Evolutionary conservation across 2,329 filamentous ascomycete species (phyloP).

Genomic region (Hymenoscyphus repandus): DNA sequence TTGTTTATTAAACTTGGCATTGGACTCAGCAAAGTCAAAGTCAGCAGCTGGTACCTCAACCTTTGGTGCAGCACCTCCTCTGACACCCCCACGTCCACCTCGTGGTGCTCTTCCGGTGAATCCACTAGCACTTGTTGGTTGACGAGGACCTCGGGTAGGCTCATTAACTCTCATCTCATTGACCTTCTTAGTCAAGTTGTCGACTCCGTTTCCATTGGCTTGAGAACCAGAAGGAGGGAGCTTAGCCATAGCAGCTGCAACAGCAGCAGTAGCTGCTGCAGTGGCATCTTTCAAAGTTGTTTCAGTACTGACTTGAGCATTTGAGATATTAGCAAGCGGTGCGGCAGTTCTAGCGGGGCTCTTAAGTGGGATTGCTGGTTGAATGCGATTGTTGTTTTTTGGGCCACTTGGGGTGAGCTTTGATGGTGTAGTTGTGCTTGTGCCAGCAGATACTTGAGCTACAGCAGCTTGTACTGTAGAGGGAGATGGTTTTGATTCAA

Average conservation of each 20-base stretch:
- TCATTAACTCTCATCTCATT: conserved; percentile 70
- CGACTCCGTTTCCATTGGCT: conserved; percentile 44
- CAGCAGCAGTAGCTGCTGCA: conserved; percentile 67
- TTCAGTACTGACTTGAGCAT: conserved; percentile 23
- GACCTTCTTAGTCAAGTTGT: conserved; percentile 70
- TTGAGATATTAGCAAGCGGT: conserved; percentile 30
- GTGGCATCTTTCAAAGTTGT: conserved; percentile 60
- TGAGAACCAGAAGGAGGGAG: conserved; percentile 47
- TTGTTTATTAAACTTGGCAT: conserved; percentile 84
- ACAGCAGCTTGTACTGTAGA: conserved; percentile 47
- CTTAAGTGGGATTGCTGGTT: conserved; percentile 61
- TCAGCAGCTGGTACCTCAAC: conserved; percentile 87
- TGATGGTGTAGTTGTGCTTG: conserved; percentile 6
- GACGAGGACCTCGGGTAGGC: conserved; percentile 43
- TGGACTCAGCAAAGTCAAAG: conserved; percentile 83
- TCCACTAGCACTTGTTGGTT: conserved; percentile 38
- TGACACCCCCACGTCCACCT: conserved; percentile 37
- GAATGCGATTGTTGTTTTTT: conserved; percentile 45
- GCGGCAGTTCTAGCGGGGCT: conserved; percentile 39
- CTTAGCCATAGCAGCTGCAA: conserved; percentile 76
- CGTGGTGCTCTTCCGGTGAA: conserved; percentile 38
- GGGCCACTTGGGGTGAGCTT: conserved; percentile 36
- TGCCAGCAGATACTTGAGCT: conserved; percentile 12
- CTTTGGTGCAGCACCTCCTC: conserved; percentile 46
- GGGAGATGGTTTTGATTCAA: conserved; percentile 62